Evolutionary conservation across 2,329 filamentous ascomycete genomes (phyloP), one percentile per base, ranked within the genome.

Genomic region (Aspergillus brunneoviolaceus): DNA sequence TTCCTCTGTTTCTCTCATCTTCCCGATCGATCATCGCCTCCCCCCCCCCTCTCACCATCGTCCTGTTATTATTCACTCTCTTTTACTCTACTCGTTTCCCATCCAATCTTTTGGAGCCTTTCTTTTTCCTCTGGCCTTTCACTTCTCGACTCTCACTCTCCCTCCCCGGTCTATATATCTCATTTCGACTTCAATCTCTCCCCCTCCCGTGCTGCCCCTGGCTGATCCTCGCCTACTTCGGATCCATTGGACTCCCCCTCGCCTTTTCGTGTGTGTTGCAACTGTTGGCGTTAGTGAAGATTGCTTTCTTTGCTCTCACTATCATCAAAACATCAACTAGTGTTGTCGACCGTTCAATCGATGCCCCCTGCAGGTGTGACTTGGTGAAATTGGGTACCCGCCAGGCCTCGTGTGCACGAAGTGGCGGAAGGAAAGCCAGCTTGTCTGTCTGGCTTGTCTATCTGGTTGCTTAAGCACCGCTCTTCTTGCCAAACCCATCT

Each of bases 341-440:
- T 55, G 25, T 21, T 48, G 52, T 16, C 39, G n/a, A 55, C 33
- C 21, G 42, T 19, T 55, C 7, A 48, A 51, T 49, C 52, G 54
- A 49, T 58, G 49, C 58, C 51, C 49, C 58, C 61, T 60, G 59
- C 60, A 63, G 60, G 63, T 58, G 62, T 62, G 60, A 62, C 58
- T 59, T 60, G 60, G 59, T 55, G 55, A 58, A 58, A 59, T 66
- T 62, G 59, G 58, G 57, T 66, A 65, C 63, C 60, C 61, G 58
- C 63, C 64, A 52, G 55, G 55, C 29, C 56, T 55, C 52, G 52
- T 55, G 52, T 55, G 52, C 52, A 55, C 29, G 39, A 35, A 55
- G 52, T 55, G 52, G 48, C 52, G 45, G 52, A 45, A 45, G 39
- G 39, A 45, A 45, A 55, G 52, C 52, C 35, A 55, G 42, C 48